phyloP scores from a whole-genome alignment of 2,329 filamentous ascomycete species.

The Thyridium curvatum region DNA sequence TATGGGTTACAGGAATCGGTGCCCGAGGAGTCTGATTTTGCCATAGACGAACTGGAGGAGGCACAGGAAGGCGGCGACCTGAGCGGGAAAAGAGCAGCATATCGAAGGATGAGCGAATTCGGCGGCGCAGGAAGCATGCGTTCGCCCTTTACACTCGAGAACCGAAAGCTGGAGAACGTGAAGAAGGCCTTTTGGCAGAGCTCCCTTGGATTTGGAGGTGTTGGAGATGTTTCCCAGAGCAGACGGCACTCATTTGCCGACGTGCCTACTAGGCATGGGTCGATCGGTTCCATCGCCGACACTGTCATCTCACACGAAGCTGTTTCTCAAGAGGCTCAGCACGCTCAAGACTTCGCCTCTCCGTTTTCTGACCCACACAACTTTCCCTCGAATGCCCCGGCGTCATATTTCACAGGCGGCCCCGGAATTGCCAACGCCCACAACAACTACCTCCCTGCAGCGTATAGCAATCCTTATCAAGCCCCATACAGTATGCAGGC shows the following conservation, averaged over 20 bases:
- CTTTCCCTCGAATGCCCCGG: conserved; percentile 15
- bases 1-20: conserved; percentile 55
- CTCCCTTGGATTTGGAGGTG: conserved; percentile 57
- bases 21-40: conserved; percentile 62
- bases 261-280: conserved; percentile 55
- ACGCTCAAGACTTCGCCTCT: conserved; percentile 33
- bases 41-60: conserved; percentile 68
- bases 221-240: conserved; percentile 62
- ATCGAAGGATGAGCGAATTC: conserved; percentile 53
- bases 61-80: conserved; percentile 45
- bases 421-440: conserved; percentile 15
- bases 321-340: conserved; percentile 34
- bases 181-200: conserved; percentile 68
- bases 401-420: conserved; percentile 30
- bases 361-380: conserved; percentile 30
- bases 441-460: conserved; percentile 32
- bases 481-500: conserved; percentile 15
- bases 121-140: conserved; percentile 36
- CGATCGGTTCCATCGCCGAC: conserved; percentile 55
- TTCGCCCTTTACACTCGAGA: conserved; percentile 47
- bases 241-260: conserved; percentile 76
- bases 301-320: conserved; percentile 39
- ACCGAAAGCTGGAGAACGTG: conserved; percentile 56
- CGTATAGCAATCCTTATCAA: conserved; percentile 18
- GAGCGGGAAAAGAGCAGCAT: conserved; percentile 35